These are phyloP conservation scores for Coemansia sp. DNA, from an alignment of 192 early-diverging fungal species.

Conservation along the genomic window DNA sequence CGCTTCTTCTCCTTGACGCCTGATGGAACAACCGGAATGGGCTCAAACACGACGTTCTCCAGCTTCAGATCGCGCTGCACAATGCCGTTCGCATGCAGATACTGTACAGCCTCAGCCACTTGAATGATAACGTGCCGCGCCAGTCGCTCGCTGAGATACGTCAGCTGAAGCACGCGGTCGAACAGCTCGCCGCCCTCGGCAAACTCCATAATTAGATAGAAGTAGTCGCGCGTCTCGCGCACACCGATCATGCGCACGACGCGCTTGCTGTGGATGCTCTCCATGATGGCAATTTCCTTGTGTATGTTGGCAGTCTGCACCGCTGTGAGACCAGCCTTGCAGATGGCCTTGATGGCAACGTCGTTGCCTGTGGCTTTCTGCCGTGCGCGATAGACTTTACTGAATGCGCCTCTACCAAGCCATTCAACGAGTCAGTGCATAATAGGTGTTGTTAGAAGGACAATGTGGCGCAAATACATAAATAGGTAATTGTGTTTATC, in stretches of 20 bases:
- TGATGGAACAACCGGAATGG: constrained; percentile 64
- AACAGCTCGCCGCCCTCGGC: constrained; percentile 90
- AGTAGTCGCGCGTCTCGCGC: constrained; percentile 72
- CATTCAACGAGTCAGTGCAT: too few species aligned
- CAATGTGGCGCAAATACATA: too few species aligned
- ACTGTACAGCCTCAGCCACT: constrained; percentile 78
- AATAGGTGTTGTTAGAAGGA: too few species aligned
- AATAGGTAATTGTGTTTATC: too few species aligned
- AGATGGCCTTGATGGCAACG: constrained; percentile 83
- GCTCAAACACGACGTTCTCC: constrained; percentile 82
- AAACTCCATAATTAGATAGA: constrained; percentile 78
- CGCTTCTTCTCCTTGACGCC: constrained; percentile 45
- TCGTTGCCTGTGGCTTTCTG: constrained; percentile 55
- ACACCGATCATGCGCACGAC: constrained; percentile 76
- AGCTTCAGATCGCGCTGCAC: constrained; percentile 93
- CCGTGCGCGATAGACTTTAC: constrained; percentile 75
- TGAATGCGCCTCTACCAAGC: constrained; percentile 75
- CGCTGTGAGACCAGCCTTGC: constrained; percentile 69
- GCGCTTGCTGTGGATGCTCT: constrained; percentile 71
- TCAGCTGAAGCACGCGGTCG: constrained; percentile 78
- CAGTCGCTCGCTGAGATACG: constrained; percentile 76
- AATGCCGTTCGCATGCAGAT: constrained; percentile 83
- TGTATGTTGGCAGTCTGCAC: constrained; percentile 79
- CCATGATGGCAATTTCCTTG: constrained; percentile 85
- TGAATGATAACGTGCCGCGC: constrained; percentile 82